phyloP scores from a whole-genome alignment of 768 basidiomycete species.

The Mycena epipterygia region DNA sequence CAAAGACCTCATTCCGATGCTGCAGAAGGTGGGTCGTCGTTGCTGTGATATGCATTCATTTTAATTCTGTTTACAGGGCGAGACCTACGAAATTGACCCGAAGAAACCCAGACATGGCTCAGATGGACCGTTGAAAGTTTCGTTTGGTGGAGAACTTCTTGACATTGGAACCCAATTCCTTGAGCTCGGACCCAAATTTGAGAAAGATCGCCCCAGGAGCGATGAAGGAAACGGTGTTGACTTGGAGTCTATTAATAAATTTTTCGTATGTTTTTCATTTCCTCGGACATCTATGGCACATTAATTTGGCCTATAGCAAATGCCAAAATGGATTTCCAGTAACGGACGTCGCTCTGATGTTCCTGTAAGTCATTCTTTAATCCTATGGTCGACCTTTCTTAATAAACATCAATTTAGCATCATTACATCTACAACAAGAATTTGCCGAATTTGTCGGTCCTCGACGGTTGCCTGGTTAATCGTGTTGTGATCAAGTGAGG shows the following conservation, averaged over 20 bases:
- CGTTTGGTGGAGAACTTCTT: slow-evolving; percentile 15
- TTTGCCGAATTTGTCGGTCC: slow-evolving; percentile 40
- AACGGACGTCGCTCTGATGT: slow-evolving; percentile 13
- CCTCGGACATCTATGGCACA: too few relatives aligned
- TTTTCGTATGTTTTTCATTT: slow-evolving; percentile 17
- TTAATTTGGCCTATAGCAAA: background rate
- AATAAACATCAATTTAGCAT: slow-evolving; percentile 20
- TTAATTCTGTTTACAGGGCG: slow-evolving; percentile 32
- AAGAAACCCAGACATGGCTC: slow-evolving; percentile 50
- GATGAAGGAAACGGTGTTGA: slow-evolving; percentile 25
- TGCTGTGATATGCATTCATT: background rate
- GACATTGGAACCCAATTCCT: background rate
- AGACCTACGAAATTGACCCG: slow-evolving; percentile 49
- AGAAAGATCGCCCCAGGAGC: slow-evolving; percentile 12
- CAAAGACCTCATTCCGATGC: slow-evolving; percentile 41
- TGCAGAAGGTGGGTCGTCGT: slow-evolving; percentile 38
- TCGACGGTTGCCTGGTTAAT: slow-evolving; percentile 39
- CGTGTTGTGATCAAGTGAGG: slow-evolving; percentile 43
- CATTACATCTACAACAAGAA: slow-evolving; percentile 42
- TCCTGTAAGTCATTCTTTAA: background rate
- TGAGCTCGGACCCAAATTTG: slow-evolving; percentile 30
- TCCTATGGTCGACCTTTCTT: background rate
- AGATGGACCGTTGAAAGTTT: slow-evolving; percentile 45
- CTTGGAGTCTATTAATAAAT: slow-evolving; percentile 20
- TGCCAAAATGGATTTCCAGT: slow-evolving; percentile 21